A percentile compares a stretch with the other conserved stretches of the same genome.
phyloP scores from a whole-genome alignment of 441 rosid genomes.

The California macrophylla region DNA sequence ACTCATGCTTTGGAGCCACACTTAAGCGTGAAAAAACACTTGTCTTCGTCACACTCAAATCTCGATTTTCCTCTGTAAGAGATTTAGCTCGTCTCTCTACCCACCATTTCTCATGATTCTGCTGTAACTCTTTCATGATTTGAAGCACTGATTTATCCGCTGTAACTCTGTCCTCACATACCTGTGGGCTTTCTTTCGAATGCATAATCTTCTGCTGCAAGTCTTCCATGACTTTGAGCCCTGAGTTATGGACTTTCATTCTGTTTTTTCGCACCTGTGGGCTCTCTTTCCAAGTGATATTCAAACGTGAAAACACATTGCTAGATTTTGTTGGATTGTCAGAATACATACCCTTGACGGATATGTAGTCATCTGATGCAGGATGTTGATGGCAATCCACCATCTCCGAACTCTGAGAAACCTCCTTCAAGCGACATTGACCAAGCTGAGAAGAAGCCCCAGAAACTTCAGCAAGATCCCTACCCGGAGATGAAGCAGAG shows the following conservation, averaged over 20 bases:
- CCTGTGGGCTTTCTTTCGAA: neutral
- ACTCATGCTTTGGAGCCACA: neutral
- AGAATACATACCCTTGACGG: constrained; percentile 15
- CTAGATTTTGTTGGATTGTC: constrained; percentile 6
- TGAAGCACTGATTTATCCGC: constrained; percentile 14
- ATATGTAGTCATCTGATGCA: neutral
- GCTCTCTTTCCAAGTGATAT: constrained; percentile 7
- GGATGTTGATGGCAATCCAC: neutral
- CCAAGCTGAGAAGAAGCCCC: neutral
- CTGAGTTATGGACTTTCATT: neutral
- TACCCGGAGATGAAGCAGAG: constrained; percentile 2
- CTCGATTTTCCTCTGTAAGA: neutral
- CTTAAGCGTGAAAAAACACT: constrained; percentile 4
- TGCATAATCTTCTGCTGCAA: neutral
- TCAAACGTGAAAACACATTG: constrained; percentile 24
- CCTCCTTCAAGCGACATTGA: constrained; percentile 2
- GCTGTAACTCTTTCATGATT: constrained; percentile 20
- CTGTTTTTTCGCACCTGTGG: constrained; percentile 5
- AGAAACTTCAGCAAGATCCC: constrained; percentile 1
- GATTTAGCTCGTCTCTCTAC: neutral
- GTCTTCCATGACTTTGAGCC: neutral
- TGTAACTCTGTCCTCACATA: neutral
- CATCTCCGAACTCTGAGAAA: neutral
- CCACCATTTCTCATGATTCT: constrained; percentile 12
- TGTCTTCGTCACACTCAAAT: neutral